These are phyloP conservation scores for Pseudogymnoascus sp. DNA, from an alignment of 2,329 filamentous ascomycete species.

Conservation along the genomic window DNA sequence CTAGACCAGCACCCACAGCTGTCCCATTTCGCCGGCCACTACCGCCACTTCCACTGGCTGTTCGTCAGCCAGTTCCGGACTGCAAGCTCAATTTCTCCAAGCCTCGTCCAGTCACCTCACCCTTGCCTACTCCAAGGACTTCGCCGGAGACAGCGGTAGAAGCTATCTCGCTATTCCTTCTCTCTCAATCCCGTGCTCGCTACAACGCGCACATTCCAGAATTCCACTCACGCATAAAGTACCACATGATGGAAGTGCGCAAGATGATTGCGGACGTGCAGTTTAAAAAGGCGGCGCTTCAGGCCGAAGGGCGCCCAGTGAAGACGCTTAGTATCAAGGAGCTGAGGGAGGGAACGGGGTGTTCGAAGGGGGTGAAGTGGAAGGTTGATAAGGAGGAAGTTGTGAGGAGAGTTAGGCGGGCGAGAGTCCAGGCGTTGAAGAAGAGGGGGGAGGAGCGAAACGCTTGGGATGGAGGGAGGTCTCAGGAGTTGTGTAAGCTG, in stretches of 20 bases:
- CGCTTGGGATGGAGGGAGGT: not conserved
- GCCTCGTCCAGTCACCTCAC: not conserved
- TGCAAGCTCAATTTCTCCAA: not conserved
- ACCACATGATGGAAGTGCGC: not conserved
- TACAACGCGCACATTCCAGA: not conserved
- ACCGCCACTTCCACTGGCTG: not conserved
- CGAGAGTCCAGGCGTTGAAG: not conserved
- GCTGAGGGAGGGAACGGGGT: not conserved
- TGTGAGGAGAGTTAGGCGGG: not conserved
- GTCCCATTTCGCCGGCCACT: not conserved
- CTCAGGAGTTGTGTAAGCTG: conserved; percentile 5
- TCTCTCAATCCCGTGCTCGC: not conserved
- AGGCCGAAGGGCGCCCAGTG: not conserved
- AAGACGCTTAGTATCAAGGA: not conserved
- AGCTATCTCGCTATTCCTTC: not conserved
- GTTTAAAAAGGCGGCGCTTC: not conserved
- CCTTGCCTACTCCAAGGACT: not conserved
- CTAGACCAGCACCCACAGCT: not conserved
- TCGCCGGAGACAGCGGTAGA: not conserved
- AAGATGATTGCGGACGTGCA: not conserved
- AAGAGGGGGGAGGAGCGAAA: not conserved
- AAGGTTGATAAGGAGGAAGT: conserved; percentile 1
- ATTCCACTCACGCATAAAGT: not conserved
- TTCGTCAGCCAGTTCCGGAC: not conserved
- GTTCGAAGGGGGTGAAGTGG: not conserved